These are phyloP conservation scores for Hemisphaericaspora subhashii DNA, from an alignment of 1,139 yeast species.

Conservation along the genomic window DNA sequence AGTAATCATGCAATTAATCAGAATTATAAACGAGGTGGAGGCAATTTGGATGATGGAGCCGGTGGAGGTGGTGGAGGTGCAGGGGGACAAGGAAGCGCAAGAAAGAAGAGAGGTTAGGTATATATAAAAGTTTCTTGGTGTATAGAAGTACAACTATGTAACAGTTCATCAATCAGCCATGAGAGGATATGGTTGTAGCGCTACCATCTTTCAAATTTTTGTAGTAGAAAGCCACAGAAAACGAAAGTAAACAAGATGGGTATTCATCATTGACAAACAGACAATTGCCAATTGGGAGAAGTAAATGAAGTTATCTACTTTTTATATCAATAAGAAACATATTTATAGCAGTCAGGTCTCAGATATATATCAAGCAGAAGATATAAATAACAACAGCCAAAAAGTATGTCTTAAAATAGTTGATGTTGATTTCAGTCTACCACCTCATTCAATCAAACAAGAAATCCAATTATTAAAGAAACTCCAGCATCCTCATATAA, in stretches of 20 bases:
- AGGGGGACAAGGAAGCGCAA: conserved; percentile 3
- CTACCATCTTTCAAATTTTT: too few relatives aligned
- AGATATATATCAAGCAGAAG: conserved; percentile 31
- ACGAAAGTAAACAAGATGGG: too few relatives aligned
- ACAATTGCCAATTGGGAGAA: background rate
- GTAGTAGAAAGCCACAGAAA: too few relatives aligned
- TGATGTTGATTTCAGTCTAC: conserved; percentile 35
- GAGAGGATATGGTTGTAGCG: background rate
- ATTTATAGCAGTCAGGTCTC: conserved; percentile 40
- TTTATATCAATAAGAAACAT: conserved; percentile 21
- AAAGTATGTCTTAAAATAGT: conserved; percentile 39
- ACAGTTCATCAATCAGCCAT: background rate
- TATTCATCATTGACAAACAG: background rate
- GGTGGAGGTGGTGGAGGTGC: too few relatives aligned
- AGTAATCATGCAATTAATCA: conserved; percentile 21
- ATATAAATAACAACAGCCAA: conserved; percentile 12
- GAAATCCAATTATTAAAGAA: conserved; percentile 31
- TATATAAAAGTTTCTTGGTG: background rate
- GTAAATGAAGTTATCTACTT: conserved; percentile 10
- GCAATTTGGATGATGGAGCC: conserved; percentile 13
- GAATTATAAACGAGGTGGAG: conserved; percentile 18
- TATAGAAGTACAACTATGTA: background rate
- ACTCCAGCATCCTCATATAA: conserved; percentile 23
- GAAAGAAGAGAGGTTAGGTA: conserved; percentile 8
- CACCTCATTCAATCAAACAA: conserved; percentile 40